Conservation (phyloP, 2,329 filamentous ascomycete genomes). For the Fusarium dimerum region DNA sequence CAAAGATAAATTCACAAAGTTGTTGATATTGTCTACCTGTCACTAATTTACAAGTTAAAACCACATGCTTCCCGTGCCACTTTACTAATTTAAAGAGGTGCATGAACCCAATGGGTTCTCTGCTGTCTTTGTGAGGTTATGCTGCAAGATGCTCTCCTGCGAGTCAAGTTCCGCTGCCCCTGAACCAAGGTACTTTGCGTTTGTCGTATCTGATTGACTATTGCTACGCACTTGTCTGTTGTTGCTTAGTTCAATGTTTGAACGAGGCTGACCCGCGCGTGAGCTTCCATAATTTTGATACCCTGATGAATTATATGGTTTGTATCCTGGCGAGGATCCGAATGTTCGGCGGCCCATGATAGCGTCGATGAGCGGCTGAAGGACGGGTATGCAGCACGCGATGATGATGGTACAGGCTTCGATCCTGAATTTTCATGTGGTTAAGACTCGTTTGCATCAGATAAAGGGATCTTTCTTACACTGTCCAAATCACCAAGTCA, state of each 20-base stretch:
- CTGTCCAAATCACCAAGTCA: conserved; percentile 48
- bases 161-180: conserved; percentile 12
- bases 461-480: conserved; percentile 28
- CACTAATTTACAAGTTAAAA: no score
- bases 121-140: not conserved
- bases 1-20: no score
- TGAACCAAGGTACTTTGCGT: conserved; percentile 7
- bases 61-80: no score
- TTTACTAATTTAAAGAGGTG: no score
- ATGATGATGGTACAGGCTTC: conserved; percentile 38
- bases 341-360: conserved; percentile 24
- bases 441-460: not conserved
- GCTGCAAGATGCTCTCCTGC: conserved; percentile 11
- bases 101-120: no score
- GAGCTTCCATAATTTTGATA: conserved; percentile 13
- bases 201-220: not conserved
- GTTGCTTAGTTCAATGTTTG: conserved; percentile 11
- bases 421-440: conserved; percentile 19
- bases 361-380: conserved; percentile 34
- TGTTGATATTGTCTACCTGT: no score
- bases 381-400: conserved; percentile 37
- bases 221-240: not conserved
- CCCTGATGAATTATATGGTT: conserved; percentile 12
- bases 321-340: conserved; percentile 13
- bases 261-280: conserved; percentile 2